A percentile compares a stretch with the other conserved stretches of the same genome.
phyloP scores from a whole-genome alignment of 2,329 filamentous ascomycete genomes.

The Fusarium nanum region DNA sequence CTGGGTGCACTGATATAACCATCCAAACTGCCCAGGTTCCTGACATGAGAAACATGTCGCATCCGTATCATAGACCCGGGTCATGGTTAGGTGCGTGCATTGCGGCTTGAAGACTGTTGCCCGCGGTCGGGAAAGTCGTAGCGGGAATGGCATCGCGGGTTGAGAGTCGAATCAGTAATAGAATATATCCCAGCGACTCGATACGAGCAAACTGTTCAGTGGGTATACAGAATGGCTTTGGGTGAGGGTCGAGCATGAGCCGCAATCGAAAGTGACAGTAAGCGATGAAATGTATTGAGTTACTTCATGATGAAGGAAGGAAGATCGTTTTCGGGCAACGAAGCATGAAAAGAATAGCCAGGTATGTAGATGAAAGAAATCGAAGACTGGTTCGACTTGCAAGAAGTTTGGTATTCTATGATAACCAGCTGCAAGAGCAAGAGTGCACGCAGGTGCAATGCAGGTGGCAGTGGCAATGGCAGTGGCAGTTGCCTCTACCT shows the following conservation, averaged over 20 bases:
- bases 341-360: background rate
- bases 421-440: background rate
- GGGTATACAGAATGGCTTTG: background rate
- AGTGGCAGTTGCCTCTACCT: slow-evolving; percentile 20
- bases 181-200: background rate
- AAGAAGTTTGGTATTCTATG: background rate
- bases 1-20: slow-evolving; percentile 79
- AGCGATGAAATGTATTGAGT: slow-evolving; percentile 20
- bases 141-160: slow-evolving; percentile 30
- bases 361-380: background rate
- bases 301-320: slow-evolving; percentile 13
- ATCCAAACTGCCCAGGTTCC: slow-evolving; percentile 69
- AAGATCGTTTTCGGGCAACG: background rate
- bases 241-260: background rate
- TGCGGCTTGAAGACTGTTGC: slow-evolving; percentile 46
- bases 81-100: slow-evolving; percentile 78
- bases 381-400: background rate
- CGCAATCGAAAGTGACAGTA: slow-evolving; percentile 5
- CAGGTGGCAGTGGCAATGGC: slow-evolving; percentile 31
- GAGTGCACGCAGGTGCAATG: slow-evolving; percentile 39
- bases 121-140: slow-evolving; percentile 13
- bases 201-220: background rate
- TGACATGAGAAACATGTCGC: slow-evolving; percentile 69
- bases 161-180: background rate
- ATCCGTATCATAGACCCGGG: slow-evolving; percentile 68